Percentiles rank a stretch among this genome's conserved stretches.
These are phyloP conservation scores for Sodiomyces alkalinus DNA, from an alignment of 2,329 filamentous ascomycete species.

Conservation along the genomic window DNA sequence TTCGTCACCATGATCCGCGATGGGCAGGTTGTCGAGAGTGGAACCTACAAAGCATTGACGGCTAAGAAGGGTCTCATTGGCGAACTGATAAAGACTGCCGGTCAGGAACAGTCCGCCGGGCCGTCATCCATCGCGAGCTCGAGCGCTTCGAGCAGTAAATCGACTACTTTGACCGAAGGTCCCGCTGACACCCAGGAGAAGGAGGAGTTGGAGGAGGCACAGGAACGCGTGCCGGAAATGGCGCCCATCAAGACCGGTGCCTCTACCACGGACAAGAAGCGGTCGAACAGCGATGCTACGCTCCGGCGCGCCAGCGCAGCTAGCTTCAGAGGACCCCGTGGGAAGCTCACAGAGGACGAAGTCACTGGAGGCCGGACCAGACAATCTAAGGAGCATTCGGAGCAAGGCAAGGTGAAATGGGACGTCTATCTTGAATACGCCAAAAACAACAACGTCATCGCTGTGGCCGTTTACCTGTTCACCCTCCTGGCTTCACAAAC, in stretches of 20 bases:
- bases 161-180: conserved; percentile 39
- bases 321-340: conserved; percentile 73
- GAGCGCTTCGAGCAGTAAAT: conserved; percentile 36
- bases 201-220: conserved; percentile 59
- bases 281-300: conserved; percentile 59
- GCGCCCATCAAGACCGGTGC: conserved; percentile 52
- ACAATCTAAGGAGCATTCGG: conserved; percentile 73
- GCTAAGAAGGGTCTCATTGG: conserved; percentile 87
- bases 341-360: conserved; percentile 76
- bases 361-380: conserved; percentile 59
- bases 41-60: conserved; percentile 80
- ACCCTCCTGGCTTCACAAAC: conserved; percentile 70
- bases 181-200: conserved; percentile 37
- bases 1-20: conserved; percentile 77
- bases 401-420: conserved; percentile 98
- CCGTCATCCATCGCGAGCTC: conserved; percentile 27
- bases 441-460: conserved; percentile 78
- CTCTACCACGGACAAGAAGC: conserved; percentile 33
- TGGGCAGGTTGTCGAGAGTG: conserved; percentile 69
- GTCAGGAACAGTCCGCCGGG: conserved; percentile 33
- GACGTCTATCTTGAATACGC: conserved; percentile 88
- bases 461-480: conserved; percentile 65
- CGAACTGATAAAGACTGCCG: conserved; percentile 65
- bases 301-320: conserved; percentile 82
- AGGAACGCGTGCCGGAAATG: conserved; percentile 62